Evolutionary conservation across 2,329 filamentous ascomycete species (phyloP), one percentile per base, ranked within the genome.

Genomic region (Aureobasidium lini): DNA sequence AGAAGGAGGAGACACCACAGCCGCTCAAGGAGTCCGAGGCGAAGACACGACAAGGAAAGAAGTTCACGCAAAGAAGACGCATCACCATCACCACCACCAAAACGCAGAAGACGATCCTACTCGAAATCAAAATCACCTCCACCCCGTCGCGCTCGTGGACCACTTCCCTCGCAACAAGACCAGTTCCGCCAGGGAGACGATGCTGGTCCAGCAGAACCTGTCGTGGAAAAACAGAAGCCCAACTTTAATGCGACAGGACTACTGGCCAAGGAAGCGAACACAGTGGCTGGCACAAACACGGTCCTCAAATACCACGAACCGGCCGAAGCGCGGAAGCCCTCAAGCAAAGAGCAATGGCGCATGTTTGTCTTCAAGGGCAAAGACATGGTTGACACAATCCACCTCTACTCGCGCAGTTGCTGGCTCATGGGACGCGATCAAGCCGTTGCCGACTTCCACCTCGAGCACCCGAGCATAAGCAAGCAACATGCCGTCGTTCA

Each of bases 241-340:
- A 99, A 96, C 73, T 95, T 88, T 73, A 84, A 82, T 18, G 84
- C 80, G 36, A 91, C 91, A 0, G 94, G 94, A 31, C 79, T 88
- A 7, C 80, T 99, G 16, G 94, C 94, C 2, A 90, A 91, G 46
- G 91, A 90, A 64, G 91, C 91, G 54, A 97, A 99, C 71, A 84
- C 84, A 7, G 85, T 95, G 63, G 83, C 83, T 9, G 90, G 89
- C 60, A 87, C 85, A 3, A 81, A 82, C 23, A 85, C 96, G 58
- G 84, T 90, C 3, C 82, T 99, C 48, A 97, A 97, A 77, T 99
- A 99, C 73, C 89, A 96, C 75, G 94, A 99, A 74, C 94, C 94
- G 1, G 77, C 90, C 10, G 94, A 99, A 76, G 90, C 93, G 52
- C 88, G 94, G 61, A 96, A 96, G 66, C 90, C 94, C 0, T 81